Evolutionary conservation across 495 filamentous ascomycete species (phyloP).

Genomic region (Endocarpon pusillum): DNA sequence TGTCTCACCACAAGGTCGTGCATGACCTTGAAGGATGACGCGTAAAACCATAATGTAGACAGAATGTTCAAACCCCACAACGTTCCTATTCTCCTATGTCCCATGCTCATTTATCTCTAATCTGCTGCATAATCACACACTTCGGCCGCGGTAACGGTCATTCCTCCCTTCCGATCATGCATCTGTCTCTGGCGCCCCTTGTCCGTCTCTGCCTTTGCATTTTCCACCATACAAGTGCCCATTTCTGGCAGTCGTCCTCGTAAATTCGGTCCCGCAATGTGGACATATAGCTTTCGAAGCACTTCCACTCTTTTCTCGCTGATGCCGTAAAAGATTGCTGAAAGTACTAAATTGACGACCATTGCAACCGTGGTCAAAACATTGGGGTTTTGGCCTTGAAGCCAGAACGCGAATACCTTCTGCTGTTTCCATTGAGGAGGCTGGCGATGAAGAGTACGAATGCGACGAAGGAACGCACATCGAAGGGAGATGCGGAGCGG

Average conservation of each 20-base stretch:
- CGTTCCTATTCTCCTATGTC: too few species aligned
- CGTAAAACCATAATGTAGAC: too few species aligned
- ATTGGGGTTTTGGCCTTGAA: slow-evolving; percentile 72
- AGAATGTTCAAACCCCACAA: too few species aligned
- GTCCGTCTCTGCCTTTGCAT: slow-evolving; percentile 41
- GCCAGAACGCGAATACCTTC: slow-evolving; percentile 52
- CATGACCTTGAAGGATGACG: too few species aligned
- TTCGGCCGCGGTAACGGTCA: too few species aligned
- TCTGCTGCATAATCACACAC: too few species aligned
- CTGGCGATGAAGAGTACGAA: slow-evolving; percentile 16
- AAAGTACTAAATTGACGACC: slow-evolving; percentile 89
- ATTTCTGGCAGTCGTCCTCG: slow-evolving; percentile 76
- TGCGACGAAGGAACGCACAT: slow-evolving; percentile 9
- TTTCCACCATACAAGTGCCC: slow-evolving; percentile 81
- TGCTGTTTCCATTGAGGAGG: slow-evolving; percentile 18
- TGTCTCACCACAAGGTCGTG: too few species aligned
- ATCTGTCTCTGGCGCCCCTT: too few species aligned
- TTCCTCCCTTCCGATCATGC: too few species aligned
- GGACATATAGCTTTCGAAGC: slow-evolving; percentile 75
- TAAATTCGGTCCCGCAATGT: slow-evolving; percentile 81
- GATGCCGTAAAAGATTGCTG: slow-evolving; percentile 81
- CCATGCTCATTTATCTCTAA: too few species aligned
- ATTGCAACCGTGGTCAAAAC: slow-evolving; percentile 92
- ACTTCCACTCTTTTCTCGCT: slow-evolving; percentile 84
- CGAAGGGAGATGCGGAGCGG: neutral